Evolutionary conservation across 768 basidiomycete genomes (phyloP).

Genomic region (Lactarius hatsudake): DNA sequence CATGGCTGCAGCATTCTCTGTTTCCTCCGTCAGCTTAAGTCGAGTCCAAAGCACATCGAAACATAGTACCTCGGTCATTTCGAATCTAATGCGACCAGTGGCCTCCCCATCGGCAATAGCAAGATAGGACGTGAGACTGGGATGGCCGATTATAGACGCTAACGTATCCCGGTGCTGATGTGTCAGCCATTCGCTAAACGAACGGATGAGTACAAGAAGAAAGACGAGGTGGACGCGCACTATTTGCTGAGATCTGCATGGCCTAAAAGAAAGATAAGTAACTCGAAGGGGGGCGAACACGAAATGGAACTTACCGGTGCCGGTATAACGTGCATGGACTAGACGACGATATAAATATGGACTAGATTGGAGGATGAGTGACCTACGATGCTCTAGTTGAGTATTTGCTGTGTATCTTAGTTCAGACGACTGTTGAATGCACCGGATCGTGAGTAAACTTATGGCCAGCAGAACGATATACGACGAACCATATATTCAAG

Average conservation of each 20-base stretch:
- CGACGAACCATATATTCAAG: constrained; percentile 26
- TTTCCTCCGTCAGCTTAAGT: background rate
- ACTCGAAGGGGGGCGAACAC: constrained; percentile 12
- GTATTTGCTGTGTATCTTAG: constrained; percentile 95
- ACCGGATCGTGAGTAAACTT: background rate
- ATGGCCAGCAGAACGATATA: constrained; percentile 16
- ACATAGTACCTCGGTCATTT: constrained; percentile 86
- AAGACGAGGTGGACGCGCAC: constrained; percentile 45
- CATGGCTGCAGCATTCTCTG: constrained; percentile 57
- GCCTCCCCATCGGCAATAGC: constrained; percentile 93
- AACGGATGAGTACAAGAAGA: constrained; percentile 24
- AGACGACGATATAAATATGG: constrained; percentile 26
- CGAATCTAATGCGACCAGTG: constrained; percentile 85
- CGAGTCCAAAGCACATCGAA: background rate
- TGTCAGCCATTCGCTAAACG: constrained; percentile 87
- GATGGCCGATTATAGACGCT: constrained; percentile 89
- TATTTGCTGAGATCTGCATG: constrained; percentile 97
- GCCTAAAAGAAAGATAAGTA: constrained; percentile 44
- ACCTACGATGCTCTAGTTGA: constrained; percentile 89
- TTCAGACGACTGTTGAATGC: constrained; percentile 68
- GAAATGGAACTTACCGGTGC: constrained; percentile 69
- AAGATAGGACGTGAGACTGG: constrained; percentile 79
- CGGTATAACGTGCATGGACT: constrained; percentile 97
- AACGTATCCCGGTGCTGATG: constrained; percentile 98
- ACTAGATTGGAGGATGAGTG: constrained; percentile 1